Evolutionary conservation across 1,139 yeast genomes (phyloP).

Genomic region (Saccharomyces hybrid): DNA sequence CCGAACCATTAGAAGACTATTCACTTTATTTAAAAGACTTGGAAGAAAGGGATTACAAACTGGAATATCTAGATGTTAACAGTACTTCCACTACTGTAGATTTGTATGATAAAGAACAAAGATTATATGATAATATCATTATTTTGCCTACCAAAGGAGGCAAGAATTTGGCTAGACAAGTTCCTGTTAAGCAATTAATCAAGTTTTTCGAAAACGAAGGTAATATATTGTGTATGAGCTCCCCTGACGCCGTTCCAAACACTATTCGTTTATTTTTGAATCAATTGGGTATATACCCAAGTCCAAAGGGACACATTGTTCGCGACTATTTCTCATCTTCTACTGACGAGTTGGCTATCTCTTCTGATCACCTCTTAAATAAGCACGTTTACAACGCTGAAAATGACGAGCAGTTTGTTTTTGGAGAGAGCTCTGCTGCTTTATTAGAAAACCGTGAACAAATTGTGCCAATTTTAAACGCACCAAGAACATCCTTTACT

Average conservation of each 20-base stretch:
- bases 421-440: conserved; percentile 45
- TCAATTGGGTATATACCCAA: conserved; percentile 76
- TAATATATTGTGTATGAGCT: conserved; percentile 57
- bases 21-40: conserved; percentile 32
- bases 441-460: conserved; percentile 52
- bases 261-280: conserved; percentile 59
- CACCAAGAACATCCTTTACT: conserved; percentile 60
- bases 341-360: conserved; percentile 14
- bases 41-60: conserved; percentile 28
- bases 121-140: conserved; percentile 46
- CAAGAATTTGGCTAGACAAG: conserved; percentile 35
- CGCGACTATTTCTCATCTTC: conserved; percentile 55
- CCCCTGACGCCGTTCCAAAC: conserved; percentile 57
- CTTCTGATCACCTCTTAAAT: conserved; percentile 17
- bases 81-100: conserved; percentile 30
- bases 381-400: conserved; percentile 18
- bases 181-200: conserved; percentile 39
- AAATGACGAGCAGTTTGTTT: conserved; percentile 23
- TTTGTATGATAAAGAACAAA: conserved; percentile 38
- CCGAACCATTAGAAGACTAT: conserved; percentile 27
- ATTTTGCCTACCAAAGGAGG: conserved; percentile 42
- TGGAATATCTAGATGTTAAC: conserved; percentile 23
- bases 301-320: conserved; percentile 65
- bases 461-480: conserved; percentile 63
- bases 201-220: conserved; percentile 62